These are phyloP conservation scores for Russula sp. DNA, from an alignment of 768 basidiomycete genomes.

Conservation along the genomic window DNA sequence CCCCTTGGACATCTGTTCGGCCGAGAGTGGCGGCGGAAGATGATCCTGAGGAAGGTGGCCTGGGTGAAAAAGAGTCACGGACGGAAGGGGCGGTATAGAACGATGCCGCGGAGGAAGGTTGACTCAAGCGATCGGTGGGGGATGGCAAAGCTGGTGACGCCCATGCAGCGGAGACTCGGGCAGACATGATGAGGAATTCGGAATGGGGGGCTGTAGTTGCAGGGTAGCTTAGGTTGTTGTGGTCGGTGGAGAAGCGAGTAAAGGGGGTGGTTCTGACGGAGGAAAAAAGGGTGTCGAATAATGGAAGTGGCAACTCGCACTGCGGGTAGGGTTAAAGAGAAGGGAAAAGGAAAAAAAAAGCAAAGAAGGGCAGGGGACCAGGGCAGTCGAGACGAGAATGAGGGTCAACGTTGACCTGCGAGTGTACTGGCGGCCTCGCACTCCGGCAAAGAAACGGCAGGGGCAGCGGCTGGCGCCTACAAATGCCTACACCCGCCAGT, in stretches of 20 bases:
- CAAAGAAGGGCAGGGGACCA: not conserved
- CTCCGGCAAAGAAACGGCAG: no score
- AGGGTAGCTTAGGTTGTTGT: not conserved
- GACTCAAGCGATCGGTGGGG: constrained; percentile 11
- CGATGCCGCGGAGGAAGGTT: constrained; percentile 11
- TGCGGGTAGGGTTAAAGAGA: not conserved
- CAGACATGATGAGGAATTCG: not conserved
- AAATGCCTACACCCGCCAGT: no score
- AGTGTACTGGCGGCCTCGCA: no score
- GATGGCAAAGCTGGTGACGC: not conserved
- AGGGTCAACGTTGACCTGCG: not conserved
- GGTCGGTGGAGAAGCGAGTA: not conserved
- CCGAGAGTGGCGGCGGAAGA: constrained; percentile 16
- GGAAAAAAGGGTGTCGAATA: not conserved
- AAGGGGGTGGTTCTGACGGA: not conserved
- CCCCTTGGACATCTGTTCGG: constrained; percentile 7
- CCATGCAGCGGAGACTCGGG: not conserved
- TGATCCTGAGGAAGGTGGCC: constrained; percentile 17
- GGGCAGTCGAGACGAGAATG: constrained; percentile 2
- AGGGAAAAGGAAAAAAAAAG: not conserved
- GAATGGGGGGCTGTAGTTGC: not conserved
- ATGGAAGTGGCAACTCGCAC: not conserved
- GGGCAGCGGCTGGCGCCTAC: no score
- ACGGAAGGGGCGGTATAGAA: constrained; percentile 16
- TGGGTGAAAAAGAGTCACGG: not conserved